Base-by-base conservation (phyloP, 352 stramenopile genomes). In the Phytophthora pistaciae region DNA sequence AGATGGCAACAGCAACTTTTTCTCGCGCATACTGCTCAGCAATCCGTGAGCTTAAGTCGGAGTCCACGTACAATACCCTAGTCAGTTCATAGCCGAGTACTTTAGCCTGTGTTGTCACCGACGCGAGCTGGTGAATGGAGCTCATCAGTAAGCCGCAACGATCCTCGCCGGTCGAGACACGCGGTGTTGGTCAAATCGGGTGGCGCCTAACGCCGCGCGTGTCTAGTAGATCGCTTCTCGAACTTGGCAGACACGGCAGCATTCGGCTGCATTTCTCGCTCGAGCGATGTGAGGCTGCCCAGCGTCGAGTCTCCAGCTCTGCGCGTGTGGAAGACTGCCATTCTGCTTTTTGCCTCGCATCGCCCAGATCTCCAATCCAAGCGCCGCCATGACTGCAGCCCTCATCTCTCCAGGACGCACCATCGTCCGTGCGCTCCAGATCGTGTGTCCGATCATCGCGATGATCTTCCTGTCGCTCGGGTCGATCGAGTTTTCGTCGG, bases 391-490 rank as follows among this genome's bases (percentile, higher is more conserved):
- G 25, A 18, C 27, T 25, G 27, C 53, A 27, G 53, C 53, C 25
- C 49, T 74, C 46, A 53, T 53, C n/a, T 66, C 59, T 16, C 38
- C 49, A 10, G 36, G 56, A 6, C 65, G 53, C 44, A 25, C 58
- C n/a, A 55, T 48, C 23, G 61, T 70, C 14, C 73, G 73, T 23
- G 64, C 33, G 2, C 68, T 80, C 27, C 73, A 80, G 60, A 44
- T 20, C 31, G 44, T 66, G 40, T 64, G 58, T 29, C 61, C 50
- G 33, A 36, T 80, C 31, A 44, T 60, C 27, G 73, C 64, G 49
- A 80, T 80, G 64, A 70, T 80, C 64, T 77, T 77, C 64, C 68
- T 55, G 60, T 77, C 69, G 60, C 68, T 77, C 40, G 73, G 73
- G 40, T 80, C 73, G 64, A 77, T 77, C 25, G 50, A 77, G 56